Evolutionary conservation across 106 monocot species (phyloP).

Genomic region (Apostasia ramifera): DNA sequence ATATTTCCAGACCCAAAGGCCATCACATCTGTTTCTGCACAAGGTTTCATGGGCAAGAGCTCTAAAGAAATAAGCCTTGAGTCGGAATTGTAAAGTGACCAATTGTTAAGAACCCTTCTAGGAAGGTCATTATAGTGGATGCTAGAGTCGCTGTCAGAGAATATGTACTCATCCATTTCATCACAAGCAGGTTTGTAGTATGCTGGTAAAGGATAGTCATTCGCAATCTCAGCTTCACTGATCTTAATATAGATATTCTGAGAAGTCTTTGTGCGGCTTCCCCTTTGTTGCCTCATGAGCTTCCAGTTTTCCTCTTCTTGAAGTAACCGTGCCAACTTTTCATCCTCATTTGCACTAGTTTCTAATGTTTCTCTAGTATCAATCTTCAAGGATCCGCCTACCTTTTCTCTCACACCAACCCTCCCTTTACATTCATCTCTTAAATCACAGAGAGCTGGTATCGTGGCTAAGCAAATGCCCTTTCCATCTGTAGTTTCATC

Average conservation of each 20-base stretch:
- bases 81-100: slow-evolving; percentile 91
- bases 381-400: slow-evolving; percentile 50
- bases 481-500: slow-evolving; percentile 43
- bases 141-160: slow-evolving; percentile 57
- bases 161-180: slow-evolving; percentile 93
- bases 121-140: slow-evolving; percentile 64
- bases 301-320: slow-evolving; percentile 96
- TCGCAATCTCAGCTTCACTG: slow-evolving; percentile 91
- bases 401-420: slow-evolving; percentile 7
- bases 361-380: slow-evolving; percentile 28
- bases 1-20: slow-evolving; percentile 89
- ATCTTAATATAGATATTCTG: slow-evolving; percentile 85
- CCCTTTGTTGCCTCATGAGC: slow-evolving; percentile 37
- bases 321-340: slow-evolving; percentile 71
- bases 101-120: slow-evolving; percentile 71
- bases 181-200: slow-evolving; percentile 73
- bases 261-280: slow-evolving; percentile 13
- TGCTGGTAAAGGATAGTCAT: slow-evolving; percentile 92
- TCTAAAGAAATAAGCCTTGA: slow-evolving; percentile 91
- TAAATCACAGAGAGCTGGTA: slow-evolving; percentile 68
- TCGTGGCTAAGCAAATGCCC: slow-evolving; percentile 38
- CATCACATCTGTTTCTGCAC: slow-evolving; percentile 79
- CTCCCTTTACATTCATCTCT: slow-evolving; percentile 67
- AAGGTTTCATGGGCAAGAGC: slow-evolving; percentile 87
- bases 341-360: slow-evolving; percentile 71